phyloP scores from a whole-genome alignment of 495 filamentous ascomycete genomes.

The Penicillium ucsense region DNA sequence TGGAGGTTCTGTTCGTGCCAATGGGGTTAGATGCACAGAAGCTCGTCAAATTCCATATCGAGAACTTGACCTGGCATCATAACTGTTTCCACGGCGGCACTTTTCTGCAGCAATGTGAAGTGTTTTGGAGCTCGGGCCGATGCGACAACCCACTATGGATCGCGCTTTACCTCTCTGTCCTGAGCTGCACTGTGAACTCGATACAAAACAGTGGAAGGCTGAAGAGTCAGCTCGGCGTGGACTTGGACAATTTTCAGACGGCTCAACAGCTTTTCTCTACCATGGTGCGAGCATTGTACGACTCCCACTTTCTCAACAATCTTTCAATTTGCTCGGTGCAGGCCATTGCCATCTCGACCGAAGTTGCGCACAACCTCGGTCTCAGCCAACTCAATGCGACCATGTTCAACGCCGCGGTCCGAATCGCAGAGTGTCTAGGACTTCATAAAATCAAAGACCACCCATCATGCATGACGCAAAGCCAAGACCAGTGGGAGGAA shows the following conservation, averaged over 20 bases:
- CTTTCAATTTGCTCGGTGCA: slow-evolving; percentile 33
- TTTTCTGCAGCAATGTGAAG: slow-evolving; percentile 21
- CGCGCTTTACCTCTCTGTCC: slow-evolving; percentile 20
- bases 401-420: slow-evolving; percentile 28
- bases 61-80: slow-evolving; percentile 22
- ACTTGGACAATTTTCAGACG: slow-evolving; percentile 14
- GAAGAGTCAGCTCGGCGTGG: slow-evolving; percentile 10
- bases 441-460: slow-evolving; percentile 24
- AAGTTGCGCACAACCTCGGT: slow-evolving; percentile 38
- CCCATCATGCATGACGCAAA: slow-evolving; percentile 7
- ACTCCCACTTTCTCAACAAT: slow-evolving; percentile 19
- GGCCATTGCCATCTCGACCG: slow-evolving; percentile 35
- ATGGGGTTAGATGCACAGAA: slow-evolving; percentile 12
- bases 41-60: slow-evolving; percentile 20
- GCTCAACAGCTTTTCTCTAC: slow-evolving; percentile 17
- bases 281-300: slow-evolving; percentile 21
- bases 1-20: slow-evolving; percentile 5
- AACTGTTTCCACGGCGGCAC: slow-evolving; percentile 20
- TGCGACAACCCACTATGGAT: slow-evolving; percentile 22
- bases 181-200: slow-evolving; percentile 20
- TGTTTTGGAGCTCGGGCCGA: slow-evolving; percentile 19
- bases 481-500: slow-evolving; percentile 17
- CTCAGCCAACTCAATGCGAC: slow-evolving; percentile 33
- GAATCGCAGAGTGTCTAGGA: slow-evolving; percentile 29
- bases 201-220: slow-evolving; percentile 19